phyloP scores from a whole-genome alignment of 169 alveolate species.

The Prorocentrum cordatum region DNA sequence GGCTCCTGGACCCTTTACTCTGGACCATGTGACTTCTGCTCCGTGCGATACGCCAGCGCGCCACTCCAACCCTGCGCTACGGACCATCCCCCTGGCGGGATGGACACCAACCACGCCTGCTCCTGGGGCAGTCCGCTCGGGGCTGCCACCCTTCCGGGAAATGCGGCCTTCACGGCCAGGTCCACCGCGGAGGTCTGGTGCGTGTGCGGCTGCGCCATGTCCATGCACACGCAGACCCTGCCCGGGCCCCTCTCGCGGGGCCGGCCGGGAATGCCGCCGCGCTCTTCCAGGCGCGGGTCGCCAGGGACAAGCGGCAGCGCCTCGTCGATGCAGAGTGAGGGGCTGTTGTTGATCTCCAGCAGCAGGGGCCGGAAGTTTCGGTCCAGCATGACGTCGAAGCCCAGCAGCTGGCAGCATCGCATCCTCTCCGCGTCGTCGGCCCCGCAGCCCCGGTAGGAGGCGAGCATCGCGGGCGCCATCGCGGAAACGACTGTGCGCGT shows the following conservation, averaged over 20 bases:
- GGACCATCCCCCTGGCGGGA: too few relatives aligned
- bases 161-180: not conserved
- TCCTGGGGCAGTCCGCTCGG: too few relatives aligned
- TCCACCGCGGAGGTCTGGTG: conserved; percentile 50
- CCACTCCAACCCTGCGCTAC: too few relatives aligned
- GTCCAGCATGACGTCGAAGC: conserved; percentile 52
- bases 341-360: conserved; percentile 53
- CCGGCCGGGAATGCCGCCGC: not conserved
- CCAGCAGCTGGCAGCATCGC: not conserved
- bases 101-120: too few relatives aligned
- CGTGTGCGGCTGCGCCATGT: conserved; percentile 45
- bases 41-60: too few relatives aligned
- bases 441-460: not conserved
- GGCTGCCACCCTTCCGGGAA: too few relatives aligned
- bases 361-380: not conserved
- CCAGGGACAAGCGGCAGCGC: conserved; percentile 24
- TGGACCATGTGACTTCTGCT: too few relatives aligned
- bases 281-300: not conserved
- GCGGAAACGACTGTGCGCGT: not conserved
- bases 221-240: not conserved
- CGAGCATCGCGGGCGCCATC: conserved; percentile 16
- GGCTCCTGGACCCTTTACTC: too few relatives aligned
- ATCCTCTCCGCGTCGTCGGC: not conserved
- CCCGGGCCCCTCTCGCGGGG: not conserved
- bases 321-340: conserved; percentile 43